Evolutionary conservation across 345 rosid genomes (phyloP).

Genomic region (Eucalyptus fibrosa): DNA sequence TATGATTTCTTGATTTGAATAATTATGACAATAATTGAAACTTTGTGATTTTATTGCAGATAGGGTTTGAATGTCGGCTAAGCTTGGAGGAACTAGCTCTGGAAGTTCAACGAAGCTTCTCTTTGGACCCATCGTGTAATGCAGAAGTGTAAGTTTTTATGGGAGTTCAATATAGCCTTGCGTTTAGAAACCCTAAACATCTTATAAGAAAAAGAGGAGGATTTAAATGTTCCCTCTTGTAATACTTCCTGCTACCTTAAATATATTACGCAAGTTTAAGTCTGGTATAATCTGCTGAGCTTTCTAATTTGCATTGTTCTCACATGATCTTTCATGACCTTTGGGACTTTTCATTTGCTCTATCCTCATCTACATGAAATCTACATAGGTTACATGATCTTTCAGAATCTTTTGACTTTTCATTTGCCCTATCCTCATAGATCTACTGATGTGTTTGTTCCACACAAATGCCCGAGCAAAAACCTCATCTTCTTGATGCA

Average conservation of each 20-base stretch:
- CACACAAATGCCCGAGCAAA: neutral
- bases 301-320: neutral
- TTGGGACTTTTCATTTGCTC: neutral
- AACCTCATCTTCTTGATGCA: neutral
- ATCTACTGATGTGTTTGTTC: neutral
- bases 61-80: conserved; percentile 36
- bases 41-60: conserved; percentile 16
- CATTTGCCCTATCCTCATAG: neutral
- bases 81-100: conserved; percentile 85
- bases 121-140: neutral
- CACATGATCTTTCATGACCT: neutral
- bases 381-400: neutral
- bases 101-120: conserved; percentile 74
- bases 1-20: neutral
- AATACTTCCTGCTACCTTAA: neutral
- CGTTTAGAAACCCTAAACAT: neutral
- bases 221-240: neutral
- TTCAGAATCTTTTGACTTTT: neutral
- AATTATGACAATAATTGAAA: neutral
- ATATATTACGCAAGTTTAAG: neutral
- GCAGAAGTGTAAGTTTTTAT: neutral
- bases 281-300: neutral
- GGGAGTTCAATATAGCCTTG: neutral
- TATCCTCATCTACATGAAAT: neutral
- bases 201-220: neutral